phyloP scores from a whole-genome alignment of 805 yeast genomes.

The Starmerella potacharoeniae region DNA sequence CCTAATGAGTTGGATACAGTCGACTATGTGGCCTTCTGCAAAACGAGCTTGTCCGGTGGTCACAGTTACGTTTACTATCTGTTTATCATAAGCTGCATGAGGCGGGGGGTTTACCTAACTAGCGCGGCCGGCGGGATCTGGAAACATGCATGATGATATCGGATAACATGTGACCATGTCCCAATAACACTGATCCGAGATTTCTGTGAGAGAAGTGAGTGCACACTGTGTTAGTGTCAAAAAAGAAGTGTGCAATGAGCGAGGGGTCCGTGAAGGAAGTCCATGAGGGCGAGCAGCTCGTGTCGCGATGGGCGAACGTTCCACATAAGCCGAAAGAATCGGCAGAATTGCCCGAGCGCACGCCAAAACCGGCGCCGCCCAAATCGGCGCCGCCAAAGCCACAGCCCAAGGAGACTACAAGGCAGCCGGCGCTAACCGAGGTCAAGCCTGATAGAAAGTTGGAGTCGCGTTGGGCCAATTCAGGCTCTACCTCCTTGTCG shows the following conservation, averaged over 20 bases:
- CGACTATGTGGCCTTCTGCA: too few species aligned
- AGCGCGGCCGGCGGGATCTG: too few species aligned
- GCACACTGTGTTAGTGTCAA: too few species aligned
- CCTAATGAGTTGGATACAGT: too few species aligned
- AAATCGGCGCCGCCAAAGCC: not conserved
- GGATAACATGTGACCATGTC: not conserved
- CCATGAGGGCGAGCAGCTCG: not conserved
- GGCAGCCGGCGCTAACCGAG: not conserved
- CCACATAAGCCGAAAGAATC: not conserved
- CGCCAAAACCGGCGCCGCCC: not conserved
- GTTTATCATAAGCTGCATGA: not conserved
- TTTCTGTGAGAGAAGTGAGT: not conserved
- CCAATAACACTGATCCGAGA: not conserved
- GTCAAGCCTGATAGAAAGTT: not conserved
- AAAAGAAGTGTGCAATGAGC: not conserved
- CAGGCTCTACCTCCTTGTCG: not conserved
- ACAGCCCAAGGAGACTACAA: not conserved
- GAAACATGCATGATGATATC: not conserved
- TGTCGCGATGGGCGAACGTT: slow-evolving; percentile 4
- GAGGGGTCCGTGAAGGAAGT: slow-evolving; percentile 1
- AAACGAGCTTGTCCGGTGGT: not conserved
- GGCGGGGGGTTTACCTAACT: not conserved
- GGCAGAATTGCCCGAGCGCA: not conserved
- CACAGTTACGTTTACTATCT: not conserved
- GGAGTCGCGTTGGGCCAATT: not conserved